Evolutionary conservation across 495 filamentous ascomycete genomes (phyloP), one percentile per base, ranked within the genome.

Genomic region (Parmelia sp.): DNA sequence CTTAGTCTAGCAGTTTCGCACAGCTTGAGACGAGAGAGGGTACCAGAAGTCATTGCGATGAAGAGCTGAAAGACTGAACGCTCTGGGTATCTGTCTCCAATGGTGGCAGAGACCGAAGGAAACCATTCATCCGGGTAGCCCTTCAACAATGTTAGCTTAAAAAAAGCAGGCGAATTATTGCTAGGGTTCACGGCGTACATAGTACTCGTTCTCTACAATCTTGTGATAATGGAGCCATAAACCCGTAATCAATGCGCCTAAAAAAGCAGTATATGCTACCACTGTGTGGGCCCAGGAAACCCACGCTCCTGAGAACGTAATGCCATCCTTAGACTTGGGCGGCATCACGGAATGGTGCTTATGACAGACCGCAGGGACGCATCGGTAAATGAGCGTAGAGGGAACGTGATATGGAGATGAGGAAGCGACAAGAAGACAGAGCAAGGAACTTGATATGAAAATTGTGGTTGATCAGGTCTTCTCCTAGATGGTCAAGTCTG

Each of bases 41-140:
- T 80, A 86, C 89, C 90, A 42, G 95, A 97, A 51, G 92, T 96
- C 63, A 97, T 87, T 58, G 93, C 93, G 71, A 99, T 99, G 71
- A 97, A 96, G 59, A 97, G 71, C 82, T 95, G 91, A 75, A 97
- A 99, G 64, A 97, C 86, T 21, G 94, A 96, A 56, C 95, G 87
- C 74, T 99, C 95, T 36, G 95, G 95, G 73, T 97, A 97, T 39
- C 94, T 87, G 70, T 99, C 95, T 66, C 95, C 95, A 74, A 99
- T 99, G n/a, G 95, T 97, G 19, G 95, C 86, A 36, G 93, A 97
- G 33, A 99, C 95, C 29, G 95, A 99, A 45, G 95, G 95, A 68
- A 99, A 97, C 95, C 95, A 99, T 82, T 99, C 95, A 47, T 96
- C 79, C 2, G 95, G 95, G 75, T 96, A 99, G 70, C 95, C 88